A percentile compares a stretch with the other conserved stretches of the same genome.
phyloP scores from a whole-genome alignment of 2,329 filamentous ascomycete genomes.

The Botrytis squamosa region DNA sequence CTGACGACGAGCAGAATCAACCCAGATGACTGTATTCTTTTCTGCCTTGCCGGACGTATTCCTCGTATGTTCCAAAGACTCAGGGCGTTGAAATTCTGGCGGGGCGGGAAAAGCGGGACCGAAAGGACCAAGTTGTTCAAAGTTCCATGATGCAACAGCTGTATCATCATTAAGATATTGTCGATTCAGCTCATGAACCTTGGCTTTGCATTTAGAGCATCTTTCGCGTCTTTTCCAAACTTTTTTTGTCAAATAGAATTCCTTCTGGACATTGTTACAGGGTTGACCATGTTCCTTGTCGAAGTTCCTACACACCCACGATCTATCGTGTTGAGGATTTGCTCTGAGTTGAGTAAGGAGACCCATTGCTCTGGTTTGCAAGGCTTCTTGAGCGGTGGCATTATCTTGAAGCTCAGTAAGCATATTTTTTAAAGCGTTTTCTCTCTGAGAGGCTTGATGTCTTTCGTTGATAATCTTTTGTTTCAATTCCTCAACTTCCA shows the following conservation, averaged over 20 bases:
- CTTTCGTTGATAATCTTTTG: constrained; percentile 8
- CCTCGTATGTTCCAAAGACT: neutral
- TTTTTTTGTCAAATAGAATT: constrained; percentile 4
- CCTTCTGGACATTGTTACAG: constrained; percentile 12
- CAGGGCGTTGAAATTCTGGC: neutral
- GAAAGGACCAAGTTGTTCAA: neutral
- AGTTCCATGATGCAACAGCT: neutral
- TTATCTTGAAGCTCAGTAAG: neutral
- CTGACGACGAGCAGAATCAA: neutral
- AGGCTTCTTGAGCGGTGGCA: neutral
- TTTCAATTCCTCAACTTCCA: constrained; percentile 15
- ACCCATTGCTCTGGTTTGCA: constrained; percentile 14
- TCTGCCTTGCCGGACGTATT: neutral
- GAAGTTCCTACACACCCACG: constrained; percentile 5
- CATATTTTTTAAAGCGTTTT: constrained; percentile 62
- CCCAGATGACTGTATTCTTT: neutral
- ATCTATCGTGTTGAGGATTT: neutral
- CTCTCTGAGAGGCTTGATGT: constrained; percentile 2
- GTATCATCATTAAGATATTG: neutral
- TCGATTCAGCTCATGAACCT: neutral
- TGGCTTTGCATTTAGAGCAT: constrained; percentile 14
- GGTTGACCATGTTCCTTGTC: neutral
- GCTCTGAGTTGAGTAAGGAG: neutral
- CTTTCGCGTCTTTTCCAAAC: constrained; percentile 15
- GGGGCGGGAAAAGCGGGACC: neutral